These are phyloP conservation scores for Mycena chlorophos DNA, from an alignment of 768 basidiomycete genomes.

Conservation along the genomic window DNA sequence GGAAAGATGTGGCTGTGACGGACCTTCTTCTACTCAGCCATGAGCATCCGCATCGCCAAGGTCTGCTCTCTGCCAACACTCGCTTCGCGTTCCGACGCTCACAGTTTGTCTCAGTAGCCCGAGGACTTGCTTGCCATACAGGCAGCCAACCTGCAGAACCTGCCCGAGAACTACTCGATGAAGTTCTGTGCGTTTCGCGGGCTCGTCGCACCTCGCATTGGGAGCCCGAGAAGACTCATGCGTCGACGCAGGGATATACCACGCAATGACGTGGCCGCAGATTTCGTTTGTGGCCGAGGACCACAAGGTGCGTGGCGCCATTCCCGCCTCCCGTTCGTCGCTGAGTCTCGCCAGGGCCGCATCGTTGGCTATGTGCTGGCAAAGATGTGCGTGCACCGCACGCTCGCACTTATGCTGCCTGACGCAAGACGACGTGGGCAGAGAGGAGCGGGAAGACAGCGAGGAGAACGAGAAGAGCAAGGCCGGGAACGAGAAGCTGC, in stretches of 20 bases:
- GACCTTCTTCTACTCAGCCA: background rate
- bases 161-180: conserved; percentile 90
- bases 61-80: conserved; percentile 28
- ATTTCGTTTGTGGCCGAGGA: conserved; percentile 90
- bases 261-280: conserved; percentile 89
- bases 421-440: no score
- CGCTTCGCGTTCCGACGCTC: conserved; percentile 19
- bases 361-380: conserved; percentile 96
- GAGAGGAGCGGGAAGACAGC: conserved; percentile 35
- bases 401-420: no score
- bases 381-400: conserved; percentile 67
- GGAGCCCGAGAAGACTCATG: background rate
- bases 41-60: conserved; percentile 56
- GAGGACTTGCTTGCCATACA: conserved; percentile 93
- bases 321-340: no score
- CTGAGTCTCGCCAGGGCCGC: conserved; percentile 83
- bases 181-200: conserved; percentile 59
- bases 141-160: conserved; percentile 87
- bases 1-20: no score
- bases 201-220: background rate
- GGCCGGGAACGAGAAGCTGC: background rate
- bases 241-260: conserved; percentile 71
- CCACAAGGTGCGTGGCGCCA: no score
- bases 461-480: conserved; percentile 51
- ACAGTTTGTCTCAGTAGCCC: conserved; percentile 48